Percentiles rank a stretch among this genome's conserved stretches.
These are phyloP conservation scores for Aspergillus floridensis DNA, from an alignment of 2,329 filamentous ascomycete genomes.

Conservation along the genomic window DNA sequence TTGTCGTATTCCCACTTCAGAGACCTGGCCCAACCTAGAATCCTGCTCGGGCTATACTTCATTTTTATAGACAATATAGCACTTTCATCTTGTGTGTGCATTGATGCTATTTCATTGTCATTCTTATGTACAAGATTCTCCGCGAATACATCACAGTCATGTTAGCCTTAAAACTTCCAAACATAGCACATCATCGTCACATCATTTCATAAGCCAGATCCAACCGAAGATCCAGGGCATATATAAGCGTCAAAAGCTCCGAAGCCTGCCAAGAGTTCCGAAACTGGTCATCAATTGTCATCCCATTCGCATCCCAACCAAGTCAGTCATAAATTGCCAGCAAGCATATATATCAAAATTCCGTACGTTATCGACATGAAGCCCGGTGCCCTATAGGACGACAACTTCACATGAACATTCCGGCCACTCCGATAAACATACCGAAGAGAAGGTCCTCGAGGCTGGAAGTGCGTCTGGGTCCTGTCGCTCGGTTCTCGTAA, in stretches of 20 bases:
- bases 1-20: neutral
- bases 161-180: neutral
- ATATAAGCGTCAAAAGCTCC: constrained; percentile 4
- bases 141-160: constrained; percentile 2
- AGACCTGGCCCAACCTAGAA: neutral
- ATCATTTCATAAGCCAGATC: constrained; percentile 11
- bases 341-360: neutral
- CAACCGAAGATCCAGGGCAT: constrained; percentile 2
- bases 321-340: neutral
- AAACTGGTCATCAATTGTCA: neutral
- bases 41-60: neutral
- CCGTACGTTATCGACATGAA: constrained; percentile 8
- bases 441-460: constrained; percentile 45
- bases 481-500: constrained; percentile 25
- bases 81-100: neutral
- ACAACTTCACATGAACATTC: constrained; percentile 40
- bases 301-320: neutral
- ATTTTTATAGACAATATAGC: neutral
- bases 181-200: constrained; percentile 11
- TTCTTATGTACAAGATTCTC: constrained; percentile 4
- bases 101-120: neutral
- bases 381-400: neutral
- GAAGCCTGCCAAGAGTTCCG: neutral
- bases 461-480: constrained; percentile 33
- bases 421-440: constrained; percentile 46